Conservation (phyloP, 2,329 filamentous ascomycete species). For the Pseudogymnoascus sp. region DNA sequence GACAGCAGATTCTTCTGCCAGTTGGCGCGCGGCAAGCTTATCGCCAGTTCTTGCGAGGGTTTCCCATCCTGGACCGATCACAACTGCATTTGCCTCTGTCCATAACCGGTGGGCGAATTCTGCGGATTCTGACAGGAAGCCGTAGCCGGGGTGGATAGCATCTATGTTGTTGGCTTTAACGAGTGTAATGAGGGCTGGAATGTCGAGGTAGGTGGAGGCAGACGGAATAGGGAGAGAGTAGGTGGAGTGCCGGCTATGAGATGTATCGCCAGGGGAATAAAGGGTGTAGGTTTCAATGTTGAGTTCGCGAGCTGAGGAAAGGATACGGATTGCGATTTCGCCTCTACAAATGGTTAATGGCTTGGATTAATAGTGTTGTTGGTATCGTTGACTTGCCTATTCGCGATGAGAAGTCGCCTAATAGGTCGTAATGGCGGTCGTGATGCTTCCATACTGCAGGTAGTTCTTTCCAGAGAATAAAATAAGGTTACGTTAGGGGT, state of each 20-base stretch:
- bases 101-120: constrained; percentile 58
- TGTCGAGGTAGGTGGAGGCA: constrained; percentile 44
- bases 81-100: constrained; percentile 57
- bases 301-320: constrained; percentile 51
- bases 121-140: constrained; percentile 62
- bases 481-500: not conserved
- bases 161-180: constrained; percentile 44
- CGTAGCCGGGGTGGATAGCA: constrained; percentile 66
- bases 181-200: constrained; percentile 39
- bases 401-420: constrained; percentile 44
- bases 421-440: constrained; percentile 28
- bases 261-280: constrained; percentile 46
- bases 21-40: constrained; percentile 54
- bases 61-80: constrained; percentile 55
- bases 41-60: constrained; percentile 22
- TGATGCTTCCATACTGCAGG: not conserved
- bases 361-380: not conserved
- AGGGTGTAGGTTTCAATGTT: constrained; percentile 47
- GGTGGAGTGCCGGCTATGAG: constrained; percentile 44
- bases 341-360: constrained; percentile 35
- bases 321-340: constrained; percentile 55
- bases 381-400: constrained; percentile 33
- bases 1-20: constrained; percentile 55
- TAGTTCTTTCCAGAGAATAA: not conserved
- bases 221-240: constrained; percentile 40